Base-by-base conservation (phyloP, 768 basidiomycete species). In the Tephrocybe sp. region DNA sequence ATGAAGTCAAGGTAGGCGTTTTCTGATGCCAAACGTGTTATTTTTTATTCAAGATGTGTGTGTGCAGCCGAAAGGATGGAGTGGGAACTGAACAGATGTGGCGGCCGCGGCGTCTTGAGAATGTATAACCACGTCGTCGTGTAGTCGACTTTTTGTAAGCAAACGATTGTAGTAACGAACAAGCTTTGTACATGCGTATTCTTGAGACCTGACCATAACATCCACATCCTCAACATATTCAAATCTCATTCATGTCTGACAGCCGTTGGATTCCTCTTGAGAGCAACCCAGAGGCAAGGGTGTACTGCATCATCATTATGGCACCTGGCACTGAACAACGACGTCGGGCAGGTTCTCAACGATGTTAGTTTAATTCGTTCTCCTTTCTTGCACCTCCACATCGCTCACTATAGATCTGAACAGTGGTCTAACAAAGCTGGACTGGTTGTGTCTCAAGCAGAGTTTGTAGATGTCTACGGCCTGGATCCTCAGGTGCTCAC, bases 251-350 rank as follows among this genome's bases (percentile, higher is more conserved):
- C 15, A 57, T 56, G 52, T 32, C 55, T 34, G 36, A 49, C 25
- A 41, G 36, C 22, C 75, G 70, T 36, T 92, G 90, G 90, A 82
- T 92, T 43, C 90, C 90, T 7, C 74, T 92, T 11, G 90, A 92
- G 69, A 84, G 84, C 56, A 89, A 88, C 59, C 90, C 72, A 44
- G 71, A 74, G 36, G 72, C 71, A 45, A 55, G 1, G 46, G 11
- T 19, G 6, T 19, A 6, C 36, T 37, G 5, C 34, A 13, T 19
- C 26, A 21, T 18, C 41, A 19, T 22, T 38, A 46, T 44, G 30
- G 16, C 2, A 22, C 18, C 12, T 39, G 3, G 22, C 54, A 54
- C 19, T 47, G 13, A 25, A 8, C 16, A 36, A 19, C 27, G n/a
- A 24, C 16, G 16, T 16, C 26, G 35, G 30, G 12, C 49, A 82